Evolutionary conservation across 208 protist species (phyloP).

Genomic region (Leishmania martiniquensis): DNA sequence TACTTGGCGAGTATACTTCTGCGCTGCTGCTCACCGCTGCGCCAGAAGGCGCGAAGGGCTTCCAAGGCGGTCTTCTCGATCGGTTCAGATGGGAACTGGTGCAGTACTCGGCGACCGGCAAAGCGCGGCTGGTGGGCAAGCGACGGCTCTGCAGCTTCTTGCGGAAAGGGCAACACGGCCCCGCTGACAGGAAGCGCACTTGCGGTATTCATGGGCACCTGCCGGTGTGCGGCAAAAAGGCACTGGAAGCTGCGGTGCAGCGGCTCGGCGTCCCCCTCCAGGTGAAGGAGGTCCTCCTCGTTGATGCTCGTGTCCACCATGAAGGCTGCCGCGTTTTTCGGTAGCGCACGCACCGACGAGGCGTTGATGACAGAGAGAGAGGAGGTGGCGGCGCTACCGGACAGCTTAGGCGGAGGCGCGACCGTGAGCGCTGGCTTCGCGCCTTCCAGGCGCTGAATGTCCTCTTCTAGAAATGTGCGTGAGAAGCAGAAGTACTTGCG

Average conservation of each 20-base stretch:
- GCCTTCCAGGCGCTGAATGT: slow-evolving; percentile 50
- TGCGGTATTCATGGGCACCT: background rate
- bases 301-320: slow-evolving; percentile 34
- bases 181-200: slow-evolving; percentile 5
- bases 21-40: slow-evolving; percentile 35
- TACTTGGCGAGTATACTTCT: slow-evolving; percentile 37
- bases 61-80: slow-evolving; percentile 62
- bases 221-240: slow-evolving; percentile 30
- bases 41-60: slow-evolving; percentile 67
- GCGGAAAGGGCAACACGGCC: slow-evolving; percentile 1
- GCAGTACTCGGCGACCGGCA: slow-evolving; percentile 31
- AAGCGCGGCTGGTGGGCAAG: slow-evolving; percentile 13
- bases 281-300: slow-evolving; percentile 33
- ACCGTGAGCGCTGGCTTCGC: slow-evolving; percentile 5
- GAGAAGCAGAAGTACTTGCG: slow-evolving; percentile 89
- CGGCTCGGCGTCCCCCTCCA: slow-evolving; percentile 8
- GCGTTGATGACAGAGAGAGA: slow-evolving; percentile 55
- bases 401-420: background rate
- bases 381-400: background rate
- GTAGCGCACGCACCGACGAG: slow-evolving; percentile 57
- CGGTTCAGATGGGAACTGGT: slow-evolving; percentile 52
- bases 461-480: slow-evolving; percentile 80
- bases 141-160: background rate
- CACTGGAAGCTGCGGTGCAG: background rate
- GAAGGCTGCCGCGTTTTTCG: slow-evolving; percentile 30